Evolutionary conservation across 768 basidiomycete genomes (phyloP).

Genomic region (Trametes meyenii): DNA sequence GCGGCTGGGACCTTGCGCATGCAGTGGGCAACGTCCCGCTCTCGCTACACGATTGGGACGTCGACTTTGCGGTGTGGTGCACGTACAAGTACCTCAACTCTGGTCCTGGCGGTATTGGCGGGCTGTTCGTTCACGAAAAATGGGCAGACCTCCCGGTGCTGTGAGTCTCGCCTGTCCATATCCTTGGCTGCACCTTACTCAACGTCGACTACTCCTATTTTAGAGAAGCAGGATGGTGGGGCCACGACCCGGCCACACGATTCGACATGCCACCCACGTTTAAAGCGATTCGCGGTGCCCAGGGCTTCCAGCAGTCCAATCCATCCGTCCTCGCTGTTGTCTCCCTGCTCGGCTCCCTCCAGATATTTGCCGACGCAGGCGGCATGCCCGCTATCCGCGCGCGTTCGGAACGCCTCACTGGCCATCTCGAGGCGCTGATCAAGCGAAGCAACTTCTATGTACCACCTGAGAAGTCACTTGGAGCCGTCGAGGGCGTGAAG

Average conservation of each 20-base stretch:
- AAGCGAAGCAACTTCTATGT: conserved; percentile 66
- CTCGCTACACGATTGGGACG: conserved; percentile 87
- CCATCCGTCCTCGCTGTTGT: conserved; percentile 81
- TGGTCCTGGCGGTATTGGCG: conserved; percentile 97
- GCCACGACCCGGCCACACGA: conserved; percentile 83
- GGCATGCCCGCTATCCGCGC: conserved; percentile 70
- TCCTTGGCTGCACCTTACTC: neutral
- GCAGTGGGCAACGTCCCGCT: conserved; percentile 93
- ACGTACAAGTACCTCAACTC: conserved; percentile 98
- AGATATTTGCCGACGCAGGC: conserved; percentile 77
- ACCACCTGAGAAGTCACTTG: conserved; percentile 31
- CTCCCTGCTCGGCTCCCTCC: conserved; percentile 81
- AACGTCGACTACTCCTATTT: neutral
- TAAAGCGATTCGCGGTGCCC: conserved; percentile 84
- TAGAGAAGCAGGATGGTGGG: conserved; percentile 98
- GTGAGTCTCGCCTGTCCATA: conserved; percentile 14
- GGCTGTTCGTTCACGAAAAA: conserved; percentile 84
- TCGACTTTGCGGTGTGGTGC: conserved; percentile 99
- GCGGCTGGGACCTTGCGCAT: conserved; percentile 97
- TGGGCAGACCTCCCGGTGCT: conserved; percentile 74
- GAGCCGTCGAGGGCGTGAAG: conserved; percentile 34
- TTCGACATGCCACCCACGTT: conserved; percentile 90
- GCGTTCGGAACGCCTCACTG: conserved; percentile 74
- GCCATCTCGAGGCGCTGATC: conserved; percentile 67
- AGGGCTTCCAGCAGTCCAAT: conserved; percentile 96